Evolutionary conservation across 2,329 filamentous ascomycete genomes (phyloP).

Genomic region (Colletotrichum sp.): DNA sequence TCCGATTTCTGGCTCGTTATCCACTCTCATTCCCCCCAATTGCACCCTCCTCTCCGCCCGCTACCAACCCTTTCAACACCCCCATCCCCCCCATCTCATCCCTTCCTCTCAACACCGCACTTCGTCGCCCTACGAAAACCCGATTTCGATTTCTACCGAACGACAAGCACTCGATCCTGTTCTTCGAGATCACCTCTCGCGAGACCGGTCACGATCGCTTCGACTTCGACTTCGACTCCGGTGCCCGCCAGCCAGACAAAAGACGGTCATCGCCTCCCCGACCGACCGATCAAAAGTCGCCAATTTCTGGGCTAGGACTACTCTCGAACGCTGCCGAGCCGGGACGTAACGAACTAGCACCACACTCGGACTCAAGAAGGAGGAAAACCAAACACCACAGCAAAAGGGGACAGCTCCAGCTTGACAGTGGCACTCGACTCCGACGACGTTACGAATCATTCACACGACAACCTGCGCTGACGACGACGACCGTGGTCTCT

Average conservation of each 20-base stretch:
- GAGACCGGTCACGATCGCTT: background rate
- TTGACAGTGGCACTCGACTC: background rate
- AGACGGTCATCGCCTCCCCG: background rate
- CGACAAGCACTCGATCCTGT: background rate
- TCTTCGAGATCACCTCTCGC: background rate
- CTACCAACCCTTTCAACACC: conserved; percentile 24
- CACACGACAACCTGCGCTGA: background rate
- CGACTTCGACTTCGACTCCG: background rate
- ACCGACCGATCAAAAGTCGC: background rate
- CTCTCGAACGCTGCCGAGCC: background rate
- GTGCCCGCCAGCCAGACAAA: background rate
- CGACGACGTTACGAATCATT: conserved; percentile 2
- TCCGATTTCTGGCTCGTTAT: background rate
- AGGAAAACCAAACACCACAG: background rate
- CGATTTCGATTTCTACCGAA: conserved; percentile 18
- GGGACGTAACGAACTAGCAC: conserved; percentile 1
- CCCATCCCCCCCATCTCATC: conserved; percentile 20
- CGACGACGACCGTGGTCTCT: conserved; percentile 8
- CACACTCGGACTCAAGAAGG: background rate
- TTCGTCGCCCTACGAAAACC: conserved; percentile 5
- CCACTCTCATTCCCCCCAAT: conserved; percentile 1
- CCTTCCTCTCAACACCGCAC: conserved; percentile 16
- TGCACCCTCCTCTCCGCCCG: conserved; percentile 21
- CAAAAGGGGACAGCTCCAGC: background rate
- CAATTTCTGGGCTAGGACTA: conserved; percentile 2